phyloP scores from a whole-genome alignment of 495 filamentous ascomycete species.

The Aspergillus kassunensis region DNA sequence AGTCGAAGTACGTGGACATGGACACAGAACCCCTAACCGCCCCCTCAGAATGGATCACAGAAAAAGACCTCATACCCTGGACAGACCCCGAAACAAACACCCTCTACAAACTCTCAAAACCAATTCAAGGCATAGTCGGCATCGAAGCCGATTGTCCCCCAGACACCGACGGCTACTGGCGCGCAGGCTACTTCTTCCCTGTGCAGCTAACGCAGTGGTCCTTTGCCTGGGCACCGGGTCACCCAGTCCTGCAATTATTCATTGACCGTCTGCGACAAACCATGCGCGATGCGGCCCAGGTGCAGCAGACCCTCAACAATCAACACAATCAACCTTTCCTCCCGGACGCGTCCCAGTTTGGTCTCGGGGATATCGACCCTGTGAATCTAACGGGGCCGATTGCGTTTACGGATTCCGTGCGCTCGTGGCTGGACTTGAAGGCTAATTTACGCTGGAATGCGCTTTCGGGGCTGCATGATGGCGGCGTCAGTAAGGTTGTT shows the following conservation, averaged over 20 bases:
- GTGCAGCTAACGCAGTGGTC: constrained; percentile 21
- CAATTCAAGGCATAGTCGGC: constrained; percentile 16
- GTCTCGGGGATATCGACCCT: constrained; percentile 12
- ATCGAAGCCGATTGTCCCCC: constrained; percentile 18
- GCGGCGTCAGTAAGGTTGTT: constrained; percentile 12
- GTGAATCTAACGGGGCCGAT: constrained; percentile 16
- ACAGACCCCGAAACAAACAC: constrained; percentile 6
- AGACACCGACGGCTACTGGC: constrained; percentile 17
- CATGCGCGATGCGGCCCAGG: background rate
- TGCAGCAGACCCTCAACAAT: background rate
- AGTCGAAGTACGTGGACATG: constrained; percentile 18
- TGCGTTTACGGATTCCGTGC: constrained; percentile 13
- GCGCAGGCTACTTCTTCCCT: constrained; percentile 17
- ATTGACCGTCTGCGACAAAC: background rate
- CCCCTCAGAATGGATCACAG: constrained; percentile 11
- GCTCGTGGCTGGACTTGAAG: background rate
- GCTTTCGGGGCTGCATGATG: constrained; percentile 13
- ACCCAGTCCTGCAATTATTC: constrained; percentile 14
- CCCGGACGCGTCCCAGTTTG: background rate
- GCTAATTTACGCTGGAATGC: constrained; percentile 17
- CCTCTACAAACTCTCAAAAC: background rate
- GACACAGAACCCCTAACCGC: constrained; percentile 15
- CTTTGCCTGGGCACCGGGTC: constrained; percentile 15
- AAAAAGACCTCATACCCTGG: constrained; percentile 12
- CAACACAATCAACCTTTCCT: background rate